A percentile compares a stretch with the other conserved stretches of the same genome.
These are phyloP conservation scores for Candida sojae DNA, from an alignment of 1,139 yeast species.

Conservation along the genomic window DNA sequence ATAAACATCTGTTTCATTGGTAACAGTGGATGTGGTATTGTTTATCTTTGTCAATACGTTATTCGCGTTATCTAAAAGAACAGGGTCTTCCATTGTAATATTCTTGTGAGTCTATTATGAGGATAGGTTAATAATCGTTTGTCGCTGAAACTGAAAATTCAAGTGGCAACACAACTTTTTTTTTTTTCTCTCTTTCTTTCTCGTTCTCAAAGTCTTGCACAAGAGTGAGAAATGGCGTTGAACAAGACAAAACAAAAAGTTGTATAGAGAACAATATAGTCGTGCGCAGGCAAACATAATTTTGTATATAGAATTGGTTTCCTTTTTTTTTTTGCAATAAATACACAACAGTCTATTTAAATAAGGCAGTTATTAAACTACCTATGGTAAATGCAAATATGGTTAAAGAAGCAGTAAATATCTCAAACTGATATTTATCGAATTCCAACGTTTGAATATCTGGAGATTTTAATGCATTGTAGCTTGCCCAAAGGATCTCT, in stretches of 20 bases:
- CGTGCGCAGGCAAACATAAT: conserved; percentile 1
- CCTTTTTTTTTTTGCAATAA: not conserved
- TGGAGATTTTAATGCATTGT: conserved; percentile 20
- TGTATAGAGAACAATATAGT: not conserved
- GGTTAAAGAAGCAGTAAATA: conserved; percentile 20
- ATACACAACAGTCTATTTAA: conserved; percentile 8
- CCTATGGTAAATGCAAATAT: conserved; percentile 26
- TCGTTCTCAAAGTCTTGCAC: not conserved
- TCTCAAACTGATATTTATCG: conserved; percentile 26
- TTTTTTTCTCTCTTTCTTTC: not conserved
- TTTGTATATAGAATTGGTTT: no score
- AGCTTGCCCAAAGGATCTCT: conserved; percentile 16
- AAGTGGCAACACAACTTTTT: conserved; percentile 10
- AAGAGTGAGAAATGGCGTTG: not conserved
- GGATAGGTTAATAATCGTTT: not conserved
- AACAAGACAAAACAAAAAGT: not conserved
- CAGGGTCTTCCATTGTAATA: conserved; percentile 24
- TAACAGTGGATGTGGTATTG: not conserved
- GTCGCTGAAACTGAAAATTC: conserved; percentile 3
- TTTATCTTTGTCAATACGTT: conserved; percentile 9
- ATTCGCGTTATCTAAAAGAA: conserved; percentile 18
- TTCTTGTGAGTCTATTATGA: not conserved
- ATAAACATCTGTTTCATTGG: conserved; percentile 58
- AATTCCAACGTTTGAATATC: conserved; percentile 20
- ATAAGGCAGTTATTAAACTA: conserved; percentile 19